These are phyloP conservation scores for Tuber melanosporum DNA, from an alignment of 495 filamentous ascomycete genomes.

Conservation along the genomic window DNA sequence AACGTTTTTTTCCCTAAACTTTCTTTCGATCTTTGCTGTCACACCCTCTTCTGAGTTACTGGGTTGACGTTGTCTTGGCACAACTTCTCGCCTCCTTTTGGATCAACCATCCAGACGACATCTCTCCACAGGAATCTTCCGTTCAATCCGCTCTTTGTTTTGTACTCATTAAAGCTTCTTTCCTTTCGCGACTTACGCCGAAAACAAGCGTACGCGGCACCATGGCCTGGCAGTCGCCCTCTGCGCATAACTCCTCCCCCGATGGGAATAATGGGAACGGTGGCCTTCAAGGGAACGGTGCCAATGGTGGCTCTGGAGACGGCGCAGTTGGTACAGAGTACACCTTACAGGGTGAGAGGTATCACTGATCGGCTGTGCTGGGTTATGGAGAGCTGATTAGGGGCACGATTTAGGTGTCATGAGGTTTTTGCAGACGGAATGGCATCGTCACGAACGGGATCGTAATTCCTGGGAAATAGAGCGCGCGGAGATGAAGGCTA, in stretches of 20 bases:
- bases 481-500: conserved; percentile 95
- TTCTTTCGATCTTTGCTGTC: conserved; percentile 14
- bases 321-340: conserved; percentile 73
- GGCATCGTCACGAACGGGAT: conserved; percentile 96
- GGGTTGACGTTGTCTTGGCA: conserved; percentile 24
- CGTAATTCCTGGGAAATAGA: conserved; percentile 99
- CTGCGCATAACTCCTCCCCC: conserved; percentile 29
- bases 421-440: conserved; percentile 98
- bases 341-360: conserved; percentile 74
- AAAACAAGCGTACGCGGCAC: conserved; percentile 14
- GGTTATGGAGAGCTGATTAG: conserved; percentile 11
- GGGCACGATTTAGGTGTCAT: conserved; percentile 68
- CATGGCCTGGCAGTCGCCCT: conserved; percentile 43
- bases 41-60: conserved; percentile 13
- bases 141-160: conserved; percentile 11
- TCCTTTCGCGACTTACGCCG: background rate
- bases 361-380: conserved; percentile 23
- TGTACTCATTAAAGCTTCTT: conserved; percentile 8
- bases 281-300: conserved; percentile 15
- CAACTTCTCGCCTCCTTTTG: conserved; percentile 30
- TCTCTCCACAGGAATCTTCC: conserved; percentile 20
- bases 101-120: conserved; percentile 23
- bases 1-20: conserved; percentile 7
- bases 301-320: conserved; percentile 28
- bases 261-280: conserved; percentile 35